A percentile compares a stretch with the other conserved stretches of the same genome.
Evolutionary conservation across 1,139 yeast genomes (phyloP).

Genomic region (Nakaseomyces bracarensis): DNA sequence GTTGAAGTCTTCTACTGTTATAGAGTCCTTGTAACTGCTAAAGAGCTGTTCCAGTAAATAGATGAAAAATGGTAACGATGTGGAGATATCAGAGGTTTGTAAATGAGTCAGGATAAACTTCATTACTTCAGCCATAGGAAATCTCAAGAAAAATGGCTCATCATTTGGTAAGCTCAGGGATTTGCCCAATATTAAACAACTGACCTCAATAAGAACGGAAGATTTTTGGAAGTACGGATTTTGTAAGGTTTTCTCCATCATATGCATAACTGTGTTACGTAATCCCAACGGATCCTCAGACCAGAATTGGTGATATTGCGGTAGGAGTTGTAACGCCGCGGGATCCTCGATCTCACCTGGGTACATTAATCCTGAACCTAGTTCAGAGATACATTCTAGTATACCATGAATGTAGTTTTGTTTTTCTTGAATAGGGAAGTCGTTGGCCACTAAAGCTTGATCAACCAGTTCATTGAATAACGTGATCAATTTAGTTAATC

Average conservation of each 20-base stretch:
- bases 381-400: conserved; percentile 52
- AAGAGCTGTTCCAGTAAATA: conserved; percentile 26
- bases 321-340: conserved; percentile 26
- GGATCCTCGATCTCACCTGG: conserved; percentile 44
- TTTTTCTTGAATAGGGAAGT: conserved; percentile 13
- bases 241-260: conserved; percentile 25
- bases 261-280: conserved; percentile 32
- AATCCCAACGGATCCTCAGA: conserved; percentile 36
- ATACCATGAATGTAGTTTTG: conserved; percentile 43
- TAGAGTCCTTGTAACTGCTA: conserved; percentile 16
- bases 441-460: conserved; percentile 14
- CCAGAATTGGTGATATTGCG: conserved; percentile 31
- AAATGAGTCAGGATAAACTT: conserved; percentile 21
- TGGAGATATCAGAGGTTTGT: conserved; percentile 16
- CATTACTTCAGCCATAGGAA: conserved; percentile 25
- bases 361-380: conserved; percentile 58
- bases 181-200: conserved; percentile 29
- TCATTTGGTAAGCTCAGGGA: conserved; percentile 23
- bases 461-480: conserved; percentile 23
- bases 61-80: conserved; percentile 26
- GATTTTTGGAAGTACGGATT: conserved; percentile 19
- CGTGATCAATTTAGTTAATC: conserved; percentile 26
- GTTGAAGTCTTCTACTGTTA: conserved; percentile 25
- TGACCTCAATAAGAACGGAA: conserved; percentile 26
- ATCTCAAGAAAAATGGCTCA: conserved; percentile 28